phyloP scores from a whole-genome alignment of 257 asterid genomes.

The Schizonepeta tenuifolia region DNA sequence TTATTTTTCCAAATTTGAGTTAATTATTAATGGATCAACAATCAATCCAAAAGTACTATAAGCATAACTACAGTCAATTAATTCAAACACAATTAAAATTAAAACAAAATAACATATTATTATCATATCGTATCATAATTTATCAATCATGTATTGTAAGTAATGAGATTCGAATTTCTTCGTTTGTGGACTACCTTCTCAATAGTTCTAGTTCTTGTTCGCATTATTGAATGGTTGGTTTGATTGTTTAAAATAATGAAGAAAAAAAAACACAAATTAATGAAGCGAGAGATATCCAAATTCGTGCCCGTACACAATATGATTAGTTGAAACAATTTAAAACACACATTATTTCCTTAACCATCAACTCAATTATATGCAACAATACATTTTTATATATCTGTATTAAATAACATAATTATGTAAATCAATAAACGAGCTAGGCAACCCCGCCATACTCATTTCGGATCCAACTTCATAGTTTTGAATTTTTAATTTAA shows the following conservation, averaged over 20 bases:
- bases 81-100: too few relatives aligned
- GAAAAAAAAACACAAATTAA: too few relatives aligned
- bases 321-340: background rate
- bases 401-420: background rate
- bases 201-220: background rate
- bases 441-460: slow-evolving; percentile 26
- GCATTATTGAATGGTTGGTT: background rate
- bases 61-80: too few relatives aligned
- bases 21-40: too few relatives aligned
- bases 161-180: too few relatives aligned
- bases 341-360: background rate
- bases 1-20: too few relatives aligned
- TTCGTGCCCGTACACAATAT: background rate
- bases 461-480: slow-evolving; percentile 13
- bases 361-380: slow-evolving; percentile 10
- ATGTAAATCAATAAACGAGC: background rate
- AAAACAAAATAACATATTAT: too few relatives aligned
- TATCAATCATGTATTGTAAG: too few relatives aligned
- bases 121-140: too few relatives aligned
- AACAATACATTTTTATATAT: background rate
- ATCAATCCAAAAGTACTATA: too few relatives aligned
- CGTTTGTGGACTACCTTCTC: background rate
- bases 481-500: background rate
- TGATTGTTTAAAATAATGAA: too few relatives aligned
- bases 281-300: background rate